A percentile compares a stretch with the other conserved stretches of the same genome.
phyloP scores from a whole-genome alignment of 768 basidiomycete species.

The Coprinopsis marcescibilis region DNA sequence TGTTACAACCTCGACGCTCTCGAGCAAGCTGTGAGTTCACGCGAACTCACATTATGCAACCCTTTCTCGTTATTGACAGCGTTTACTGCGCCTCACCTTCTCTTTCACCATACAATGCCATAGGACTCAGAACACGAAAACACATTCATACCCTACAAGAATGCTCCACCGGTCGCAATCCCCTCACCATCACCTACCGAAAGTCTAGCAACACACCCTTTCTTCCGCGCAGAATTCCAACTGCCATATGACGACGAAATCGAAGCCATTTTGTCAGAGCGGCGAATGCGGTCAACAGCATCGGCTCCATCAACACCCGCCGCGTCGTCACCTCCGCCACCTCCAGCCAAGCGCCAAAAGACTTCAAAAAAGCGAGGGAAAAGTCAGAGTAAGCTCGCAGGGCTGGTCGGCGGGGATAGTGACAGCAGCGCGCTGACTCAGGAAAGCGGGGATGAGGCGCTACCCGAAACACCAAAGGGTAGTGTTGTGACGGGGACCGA shows the following conservation, averaged over 20 bases:
- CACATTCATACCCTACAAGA: constrained; percentile 17
- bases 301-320: constrained; percentile 61
- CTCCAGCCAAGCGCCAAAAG: constrained; percentile 22
- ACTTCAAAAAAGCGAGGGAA: constrained; percentile 35
- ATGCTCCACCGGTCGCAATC: constrained; percentile 41
- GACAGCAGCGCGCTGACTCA: constrained; percentile 81
- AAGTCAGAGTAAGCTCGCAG: constrained; percentile 60
- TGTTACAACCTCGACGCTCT: constrained; percentile 75
- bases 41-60: not conserved
- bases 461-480: constrained; percentile 50
- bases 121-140: constrained; percentile 40
- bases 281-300: constrained; percentile 59
- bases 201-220: constrained; percentile 63
- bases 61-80: not conserved
- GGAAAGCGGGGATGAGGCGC: constrained; percentile 71
- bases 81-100: too few species aligned
- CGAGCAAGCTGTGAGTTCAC: constrained; percentile 55
- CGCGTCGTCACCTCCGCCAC: constrained; percentile 28
- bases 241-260: constrained; percentile 56
- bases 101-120: not conserved
- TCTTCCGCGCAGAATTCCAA: constrained; percentile 65
- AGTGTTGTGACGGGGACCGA: constrained; percentile 72
- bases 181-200: constrained; percentile 66
- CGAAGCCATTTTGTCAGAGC: constrained; percentile 53
- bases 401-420: constrained; percentile 75